These are phyloP conservation scores for Sugiyamaella smithiae DNA, from an alignment of 805 yeast species.

Conservation along the genomic window DNA sequence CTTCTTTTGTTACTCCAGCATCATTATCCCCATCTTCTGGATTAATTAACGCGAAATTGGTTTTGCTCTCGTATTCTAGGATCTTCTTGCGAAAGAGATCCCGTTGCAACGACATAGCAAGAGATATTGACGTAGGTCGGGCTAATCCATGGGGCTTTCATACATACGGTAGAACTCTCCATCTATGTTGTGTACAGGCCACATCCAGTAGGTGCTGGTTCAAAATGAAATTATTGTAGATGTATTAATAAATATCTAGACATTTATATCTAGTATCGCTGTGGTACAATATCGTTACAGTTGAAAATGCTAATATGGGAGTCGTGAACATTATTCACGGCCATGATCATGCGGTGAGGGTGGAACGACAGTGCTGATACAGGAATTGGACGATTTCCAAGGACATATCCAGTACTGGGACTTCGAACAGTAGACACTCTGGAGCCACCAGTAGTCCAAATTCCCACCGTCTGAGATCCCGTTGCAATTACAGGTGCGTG, in stretches of 20 bases:
- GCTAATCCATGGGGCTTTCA: too few relatives aligned
- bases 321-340: slow-evolving; percentile 79
- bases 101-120: slow-evolving; percentile 15
- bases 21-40: not conserved
- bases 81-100: slow-evolving; percentile 19
- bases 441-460: slow-evolving; percentile 87
- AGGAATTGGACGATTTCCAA: slow-evolving; percentile 41
- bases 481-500: slow-evolving; percentile 95
- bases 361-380: slow-evolving; percentile 73
- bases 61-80: slow-evolving; percentile 9
- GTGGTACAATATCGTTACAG: slow-evolving; percentile 5
- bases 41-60: not conserved
- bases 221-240: too few relatives aligned
- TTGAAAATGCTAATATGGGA: slow-evolving; percentile 46
- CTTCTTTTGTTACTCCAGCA: slow-evolving; percentile 3
- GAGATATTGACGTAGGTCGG: too few relatives aligned
- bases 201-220: too few relatives aligned
- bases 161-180: too few relatives aligned
- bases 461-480: slow-evolving; percentile 72
- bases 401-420: slow-evolving; percentile 32
- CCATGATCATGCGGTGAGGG: slow-evolving; percentile 93
- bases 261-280: not conserved
- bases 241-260: slow-evolving; percentile 1
- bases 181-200: too few relatives aligned
- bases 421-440: slow-evolving; percentile 58